A percentile compares a stretch with the other conserved stretches of the same genome.
These are phyloP conservation scores for Eucalyptus pauciflora DNA, from an alignment of 345 rosid genomes.

Conservation along the genomic window DNA sequence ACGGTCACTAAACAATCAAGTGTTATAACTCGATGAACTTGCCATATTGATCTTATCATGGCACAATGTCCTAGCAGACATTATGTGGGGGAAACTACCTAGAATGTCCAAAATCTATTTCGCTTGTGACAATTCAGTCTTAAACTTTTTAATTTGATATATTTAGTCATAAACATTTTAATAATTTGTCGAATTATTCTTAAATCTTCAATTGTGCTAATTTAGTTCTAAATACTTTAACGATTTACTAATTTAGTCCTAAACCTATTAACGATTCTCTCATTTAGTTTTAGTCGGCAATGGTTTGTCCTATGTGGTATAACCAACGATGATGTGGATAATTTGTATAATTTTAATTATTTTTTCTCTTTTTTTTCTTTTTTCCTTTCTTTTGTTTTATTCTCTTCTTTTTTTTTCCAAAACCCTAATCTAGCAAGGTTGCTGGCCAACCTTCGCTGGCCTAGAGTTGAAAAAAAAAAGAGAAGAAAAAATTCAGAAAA, in stretches of 20 bases:
- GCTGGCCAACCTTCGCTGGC: not conserved
- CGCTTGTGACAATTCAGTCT: not conserved
- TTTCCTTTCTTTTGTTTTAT: not conserved
- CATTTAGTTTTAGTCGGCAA: too few species aligned
- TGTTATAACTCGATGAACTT: not conserved
- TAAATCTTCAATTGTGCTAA: not conserved
- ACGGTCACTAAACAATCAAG: not conserved
- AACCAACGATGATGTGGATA: too few species aligned
- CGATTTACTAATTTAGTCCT: not conserved
- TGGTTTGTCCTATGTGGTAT: not conserved
- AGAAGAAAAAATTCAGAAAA: not conserved
- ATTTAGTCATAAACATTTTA: not conserved
- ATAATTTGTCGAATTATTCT: not conserved
- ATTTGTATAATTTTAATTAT: too few species aligned
- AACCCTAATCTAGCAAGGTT: not conserved
- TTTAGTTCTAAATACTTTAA: too few species aligned
- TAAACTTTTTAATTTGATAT: too few species aligned
- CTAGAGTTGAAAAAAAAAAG: not conserved
- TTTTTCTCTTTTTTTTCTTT: too few species aligned
- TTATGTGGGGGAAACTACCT: not conserved
- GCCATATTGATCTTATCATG: not conserved
- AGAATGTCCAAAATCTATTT: not conserved
- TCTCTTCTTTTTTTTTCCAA: too few species aligned
- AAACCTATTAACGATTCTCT: too few species aligned
- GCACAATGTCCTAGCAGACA: not conserved